phyloP scores from a whole-genome alignment of 2,329 filamentous ascomycete species.

The Cordyceps militaris region DNA sequence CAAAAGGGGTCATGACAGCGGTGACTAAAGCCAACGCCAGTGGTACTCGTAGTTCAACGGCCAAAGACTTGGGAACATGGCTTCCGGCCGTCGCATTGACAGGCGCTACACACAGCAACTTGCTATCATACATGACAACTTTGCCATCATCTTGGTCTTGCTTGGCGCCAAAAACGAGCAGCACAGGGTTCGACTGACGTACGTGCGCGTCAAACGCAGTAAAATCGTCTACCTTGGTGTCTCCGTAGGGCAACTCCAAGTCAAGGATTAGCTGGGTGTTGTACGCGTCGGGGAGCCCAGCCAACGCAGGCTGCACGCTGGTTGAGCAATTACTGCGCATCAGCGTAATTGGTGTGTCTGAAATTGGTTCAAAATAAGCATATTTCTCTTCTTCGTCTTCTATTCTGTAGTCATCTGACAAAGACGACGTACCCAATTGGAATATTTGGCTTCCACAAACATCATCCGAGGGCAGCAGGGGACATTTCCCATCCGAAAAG shows the following conservation, averaged over 20 bases:
- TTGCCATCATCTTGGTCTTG: not conserved
- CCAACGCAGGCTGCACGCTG: not conserved
- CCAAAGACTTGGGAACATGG: not conserved
- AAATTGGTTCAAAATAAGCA: not conserved
- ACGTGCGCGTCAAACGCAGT: not conserved
- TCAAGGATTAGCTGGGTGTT: not conserved
- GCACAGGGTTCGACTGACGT: not conserved
- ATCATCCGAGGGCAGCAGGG: not conserved
- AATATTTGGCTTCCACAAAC: not conserved
- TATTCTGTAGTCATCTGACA: not conserved
- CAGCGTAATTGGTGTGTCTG: not conserved
- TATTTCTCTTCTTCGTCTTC: not conserved
- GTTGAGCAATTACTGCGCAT: not conserved
- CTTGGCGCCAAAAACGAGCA: not conserved
- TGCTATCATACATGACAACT: not conserved
- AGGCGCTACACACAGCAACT: not conserved
- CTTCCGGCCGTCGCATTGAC: not conserved
- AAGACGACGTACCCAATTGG: not conserved
- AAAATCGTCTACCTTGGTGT: not conserved
- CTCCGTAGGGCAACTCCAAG: not conserved
- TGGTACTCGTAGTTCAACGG: not conserved
- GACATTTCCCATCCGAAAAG: not conserved
- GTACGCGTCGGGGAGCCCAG: not conserved
- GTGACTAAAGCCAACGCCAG: not conserved
- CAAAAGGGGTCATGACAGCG: not conserved